Conservation (phyloP, 305 asterid species). For the Fraxinus angustifolia region DNA sequence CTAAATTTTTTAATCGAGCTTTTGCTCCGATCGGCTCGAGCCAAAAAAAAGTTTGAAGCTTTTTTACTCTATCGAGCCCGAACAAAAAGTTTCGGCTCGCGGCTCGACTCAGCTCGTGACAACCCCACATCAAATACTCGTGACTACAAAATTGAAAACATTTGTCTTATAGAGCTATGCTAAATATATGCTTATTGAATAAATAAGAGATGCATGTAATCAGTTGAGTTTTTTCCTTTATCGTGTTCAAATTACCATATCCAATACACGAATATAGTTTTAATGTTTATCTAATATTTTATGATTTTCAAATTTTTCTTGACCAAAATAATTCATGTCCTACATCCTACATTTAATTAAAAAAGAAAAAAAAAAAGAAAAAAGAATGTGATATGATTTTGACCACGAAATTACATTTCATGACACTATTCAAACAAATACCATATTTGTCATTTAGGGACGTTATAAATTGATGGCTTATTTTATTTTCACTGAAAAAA, state of each 20-base stretch:
- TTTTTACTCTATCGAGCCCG: too few species aligned
- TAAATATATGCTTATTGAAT: too few species aligned
- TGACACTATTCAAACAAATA: not conserved
- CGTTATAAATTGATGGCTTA: not conserved
- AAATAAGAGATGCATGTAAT: not conserved
- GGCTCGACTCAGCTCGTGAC: too few species aligned
- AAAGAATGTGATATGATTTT: not conserved
- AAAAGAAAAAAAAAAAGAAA: too few species aligned
- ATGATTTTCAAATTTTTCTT: not conserved
- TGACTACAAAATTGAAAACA: not conserved
- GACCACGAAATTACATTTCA: not conserved
- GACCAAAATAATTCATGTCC: not conserved
- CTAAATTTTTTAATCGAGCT: too few species aligned
- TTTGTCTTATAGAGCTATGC: not conserved
- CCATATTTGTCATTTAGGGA: not conserved
- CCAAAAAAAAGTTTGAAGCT: too few species aligned
- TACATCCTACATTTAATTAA: not conserved
- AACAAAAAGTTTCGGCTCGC: too few species aligned
- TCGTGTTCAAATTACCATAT: too few species aligned
- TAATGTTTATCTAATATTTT: not conserved
- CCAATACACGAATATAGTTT: not conserved
- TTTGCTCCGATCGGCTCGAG: too few species aligned
- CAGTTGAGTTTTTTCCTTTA: not conserved
- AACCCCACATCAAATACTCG: too few species aligned
- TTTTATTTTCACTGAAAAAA: not conserved